A percentile compares a stretch with the other conserved stretches of the same genome.
phyloP scores from a whole-genome alignment of 1,284 basidiomycete genomes.

The Leccinum angustisporum region DNA sequence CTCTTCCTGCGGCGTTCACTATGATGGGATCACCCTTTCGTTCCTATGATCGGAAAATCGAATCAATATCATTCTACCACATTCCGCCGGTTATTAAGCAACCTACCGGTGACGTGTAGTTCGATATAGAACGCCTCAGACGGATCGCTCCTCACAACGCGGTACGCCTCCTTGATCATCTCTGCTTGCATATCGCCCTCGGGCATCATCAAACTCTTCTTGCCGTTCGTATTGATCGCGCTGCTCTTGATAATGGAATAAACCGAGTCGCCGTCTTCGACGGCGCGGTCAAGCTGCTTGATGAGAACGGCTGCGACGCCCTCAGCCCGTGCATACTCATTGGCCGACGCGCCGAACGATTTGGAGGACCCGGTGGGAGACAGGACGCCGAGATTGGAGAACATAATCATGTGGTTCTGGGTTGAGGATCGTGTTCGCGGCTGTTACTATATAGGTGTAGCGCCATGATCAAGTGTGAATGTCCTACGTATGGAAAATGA shows the following conservation, averaged over 20 bases:
- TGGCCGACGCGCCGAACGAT: constrained; percentile 47
- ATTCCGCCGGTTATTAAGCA: background rate
- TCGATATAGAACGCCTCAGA: constrained; percentile 49
- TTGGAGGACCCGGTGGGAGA: constrained; percentile 48
- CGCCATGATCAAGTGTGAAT: background rate
- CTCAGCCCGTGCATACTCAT: constrained; percentile 41
- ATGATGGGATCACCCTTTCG: no score
- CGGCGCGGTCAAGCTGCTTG: constrained; percentile 30
- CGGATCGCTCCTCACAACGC: constrained; percentile 28
- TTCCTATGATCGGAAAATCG: no score
- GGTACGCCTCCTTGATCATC: constrained; percentile 31
- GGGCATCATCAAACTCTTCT: constrained; percentile 30
- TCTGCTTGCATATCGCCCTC: constrained; percentile 33
- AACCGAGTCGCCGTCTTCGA: constrained; percentile 25
- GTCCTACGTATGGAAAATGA: background rate
- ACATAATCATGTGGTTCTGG: constrained; percentile 27
- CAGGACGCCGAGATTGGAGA: constrained; percentile 39
- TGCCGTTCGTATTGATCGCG: constrained; percentile 31
- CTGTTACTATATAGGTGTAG: constrained; percentile 7
- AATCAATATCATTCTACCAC: background rate
- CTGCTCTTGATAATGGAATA: constrained; percentile 32
- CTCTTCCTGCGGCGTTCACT: no score
- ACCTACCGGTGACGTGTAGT: constrained; percentile 45
- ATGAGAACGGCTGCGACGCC: constrained; percentile 31
- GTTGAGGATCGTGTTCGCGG: constrained; percentile 26